Percentiles rank a stretch among this genome's conserved stretches.
phyloP scores from a whole-genome alignment of 2,329 filamentous ascomycete genomes.

The Aspergillus phoenicis region DNA sequence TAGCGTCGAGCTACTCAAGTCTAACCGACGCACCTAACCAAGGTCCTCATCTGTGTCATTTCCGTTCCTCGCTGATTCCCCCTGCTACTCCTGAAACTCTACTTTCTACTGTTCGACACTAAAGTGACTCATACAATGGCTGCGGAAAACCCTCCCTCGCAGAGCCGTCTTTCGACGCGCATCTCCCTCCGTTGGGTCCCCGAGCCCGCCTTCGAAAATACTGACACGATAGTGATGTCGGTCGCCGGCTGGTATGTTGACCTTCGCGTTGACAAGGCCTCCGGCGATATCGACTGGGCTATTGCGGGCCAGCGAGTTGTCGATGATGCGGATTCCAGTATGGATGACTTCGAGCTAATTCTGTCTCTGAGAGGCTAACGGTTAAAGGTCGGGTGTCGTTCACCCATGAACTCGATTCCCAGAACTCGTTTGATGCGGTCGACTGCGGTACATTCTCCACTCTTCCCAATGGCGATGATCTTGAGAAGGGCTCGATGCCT shows the following conservation, averaged over 20 bases:
- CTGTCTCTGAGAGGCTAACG: neutral
- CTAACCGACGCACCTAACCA: neutral
- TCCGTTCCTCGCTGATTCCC: neutral
- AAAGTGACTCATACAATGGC: neutral
- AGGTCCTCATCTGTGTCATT: neutral
- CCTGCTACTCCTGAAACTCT: no score
- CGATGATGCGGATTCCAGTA: constrained; percentile 39
- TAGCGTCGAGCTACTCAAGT: neutral
- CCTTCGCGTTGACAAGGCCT: constrained; percentile 42
- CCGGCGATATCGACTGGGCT: constrained; percentile 46
- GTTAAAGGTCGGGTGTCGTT: constrained; percentile 38
- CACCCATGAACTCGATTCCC: constrained; percentile 44
- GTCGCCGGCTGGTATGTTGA: constrained; percentile 49
- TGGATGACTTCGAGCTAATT: constrained; percentile 9
- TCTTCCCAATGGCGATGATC: constrained; percentile 44
- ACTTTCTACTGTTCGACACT: neutral
- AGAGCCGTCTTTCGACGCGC: constrained; percentile 40
- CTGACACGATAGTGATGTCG: constrained; percentile 48
- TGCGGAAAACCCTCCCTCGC: neutral
- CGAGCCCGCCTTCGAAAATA: constrained; percentile 44
- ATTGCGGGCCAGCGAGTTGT: constrained; percentile 46
- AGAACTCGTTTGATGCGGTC: constrained; percentile 33
- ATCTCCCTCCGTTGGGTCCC: constrained; percentile 49
- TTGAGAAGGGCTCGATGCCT: constrained; percentile 45
- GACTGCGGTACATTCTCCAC: constrained; percentile 43